phyloP scores from a whole-genome alignment of 805 yeast genomes.

The Candida khao-thaluensis region DNA sequence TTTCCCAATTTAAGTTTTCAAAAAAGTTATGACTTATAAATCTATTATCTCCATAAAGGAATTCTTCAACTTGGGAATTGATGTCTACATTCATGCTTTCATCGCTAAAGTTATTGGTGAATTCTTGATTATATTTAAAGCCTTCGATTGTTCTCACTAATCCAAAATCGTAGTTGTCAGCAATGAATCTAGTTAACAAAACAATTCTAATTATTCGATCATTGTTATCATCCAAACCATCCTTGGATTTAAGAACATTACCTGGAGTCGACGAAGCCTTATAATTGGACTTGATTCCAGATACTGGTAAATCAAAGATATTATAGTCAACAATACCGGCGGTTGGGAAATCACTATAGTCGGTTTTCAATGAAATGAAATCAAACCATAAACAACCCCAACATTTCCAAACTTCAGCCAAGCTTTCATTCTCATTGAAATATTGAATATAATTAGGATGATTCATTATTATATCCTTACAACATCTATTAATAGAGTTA shows the following conservation, averaged over 20 bases:
- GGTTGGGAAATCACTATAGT: slow-evolving; percentile 45
- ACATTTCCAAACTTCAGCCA: slow-evolving; percentile 79
- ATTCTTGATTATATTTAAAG: slow-evolving; percentile 41
- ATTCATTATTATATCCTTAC: slow-evolving; percentile 19
- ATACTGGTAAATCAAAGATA: slow-evolving; percentile 63
- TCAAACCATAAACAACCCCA: slow-evolving; percentile 88
- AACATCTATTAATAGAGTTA: slow-evolving; percentile 22
- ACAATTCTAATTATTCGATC: slow-evolving; percentile 52
- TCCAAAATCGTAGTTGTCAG: slow-evolving; percentile 56
- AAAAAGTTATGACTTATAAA: slow-evolving; percentile 41
- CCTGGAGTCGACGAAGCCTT: slow-evolving; percentile 13
- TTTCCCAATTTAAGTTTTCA: slow-evolving; percentile 32
- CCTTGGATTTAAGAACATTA: slow-evolving; percentile 17
- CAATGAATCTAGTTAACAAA: slow-evolving; percentile 49
- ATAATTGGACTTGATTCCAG: slow-evolving; percentile 43
- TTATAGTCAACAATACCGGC: slow-evolving; percentile 57
- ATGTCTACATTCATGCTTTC: slow-evolving; percentile 6
- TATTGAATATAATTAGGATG: slow-evolving; percentile 44
- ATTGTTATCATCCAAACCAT: slow-evolving; percentile 28
- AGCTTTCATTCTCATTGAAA: slow-evolving; percentile 57
- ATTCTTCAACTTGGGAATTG: slow-evolving; percentile 21
- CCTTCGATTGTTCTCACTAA: slow-evolving; percentile 45
- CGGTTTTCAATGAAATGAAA: slow-evolving; percentile 51
- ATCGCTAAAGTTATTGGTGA: slow-evolving; percentile 26
- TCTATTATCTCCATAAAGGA: slow-evolving; percentile 40